These are phyloP conservation scores for Fomitopsis serialis DNA, from an alignment of 768 basidiomycete genomes.

Conservation along the genomic window DNA sequence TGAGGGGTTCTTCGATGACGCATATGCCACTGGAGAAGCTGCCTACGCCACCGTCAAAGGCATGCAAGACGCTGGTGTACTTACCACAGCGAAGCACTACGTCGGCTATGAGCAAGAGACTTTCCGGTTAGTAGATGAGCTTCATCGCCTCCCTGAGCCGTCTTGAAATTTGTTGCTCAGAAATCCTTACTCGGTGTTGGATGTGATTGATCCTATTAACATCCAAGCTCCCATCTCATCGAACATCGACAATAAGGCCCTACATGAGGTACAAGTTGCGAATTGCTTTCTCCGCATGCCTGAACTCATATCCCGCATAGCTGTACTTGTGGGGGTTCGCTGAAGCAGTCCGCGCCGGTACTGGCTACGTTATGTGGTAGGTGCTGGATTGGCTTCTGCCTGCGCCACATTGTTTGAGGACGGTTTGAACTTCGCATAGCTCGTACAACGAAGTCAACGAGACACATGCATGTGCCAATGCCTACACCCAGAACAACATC, in stretches of 20 bases:
- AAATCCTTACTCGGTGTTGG: constrained; percentile 52
- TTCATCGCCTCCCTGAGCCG: too few species aligned
- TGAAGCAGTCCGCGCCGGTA: not conserved
- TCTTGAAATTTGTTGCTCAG: too few species aligned
- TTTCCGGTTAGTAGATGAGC: not conserved
- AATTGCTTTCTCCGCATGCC: constrained; percentile 6
- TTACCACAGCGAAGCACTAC: constrained; percentile 82
- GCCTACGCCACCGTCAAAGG: constrained; percentile 79
- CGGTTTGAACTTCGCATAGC: not conserved
- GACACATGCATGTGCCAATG: constrained; percentile 70
- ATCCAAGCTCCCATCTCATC: not conserved
- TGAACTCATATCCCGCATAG: constrained; percentile 52
- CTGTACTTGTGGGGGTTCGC: constrained; percentile 15
- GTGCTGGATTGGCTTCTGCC: not conserved
- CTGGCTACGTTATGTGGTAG: not conserved
- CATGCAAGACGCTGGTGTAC: constrained; percentile 72
- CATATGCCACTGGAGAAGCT: constrained; percentile 72
- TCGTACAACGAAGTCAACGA: constrained; percentile 51
- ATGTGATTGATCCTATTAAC: constrained; percentile 57
- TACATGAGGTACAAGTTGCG: not conserved
- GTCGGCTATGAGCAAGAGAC: constrained; percentile 29
- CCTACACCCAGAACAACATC: constrained; percentile 53
- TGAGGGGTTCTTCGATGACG: constrained; percentile 58
- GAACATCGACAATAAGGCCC: not conserved
- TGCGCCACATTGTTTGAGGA: constrained; percentile 9